Evolutionary conservation across 139 green algal genomes (phyloP).

Genomic region (Diplosphaera chodatii): DNA sequence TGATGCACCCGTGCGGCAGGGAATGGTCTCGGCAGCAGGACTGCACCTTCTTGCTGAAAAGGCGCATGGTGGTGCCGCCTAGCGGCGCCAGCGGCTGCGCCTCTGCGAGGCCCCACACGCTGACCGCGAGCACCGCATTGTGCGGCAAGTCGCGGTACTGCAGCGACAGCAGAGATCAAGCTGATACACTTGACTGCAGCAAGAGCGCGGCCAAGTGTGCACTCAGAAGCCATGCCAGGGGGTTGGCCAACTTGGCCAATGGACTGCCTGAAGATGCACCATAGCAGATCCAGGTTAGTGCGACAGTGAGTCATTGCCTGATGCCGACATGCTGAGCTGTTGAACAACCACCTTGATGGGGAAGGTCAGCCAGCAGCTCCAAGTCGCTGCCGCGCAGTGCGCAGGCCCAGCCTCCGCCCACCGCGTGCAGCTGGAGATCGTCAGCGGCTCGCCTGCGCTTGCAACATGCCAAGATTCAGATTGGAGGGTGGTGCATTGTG

Average conservation of each 20-base stretch:
- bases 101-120: conserved; percentile 50
- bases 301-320: no score
- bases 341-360: conserved; percentile 63
- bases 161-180: neutral
- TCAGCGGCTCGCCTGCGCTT: conserved; percentile 47
- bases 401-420: conserved; percentile 32
- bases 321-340: no score
- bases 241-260: no score
- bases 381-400: conserved; percentile 23
- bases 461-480: no score
- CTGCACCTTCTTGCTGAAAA: conserved; percentile 90
- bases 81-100: conserved; percentile 30
- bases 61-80: conserved; percentile 53
- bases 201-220: neutral
- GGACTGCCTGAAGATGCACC: no score
- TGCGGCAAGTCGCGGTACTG: conserved; percentile 79
- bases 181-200: neutral
- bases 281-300: no score
- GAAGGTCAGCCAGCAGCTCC: conserved; percentile 68
- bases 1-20: no score
- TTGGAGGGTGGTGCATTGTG: no score
- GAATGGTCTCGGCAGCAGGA: no score
- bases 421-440: conserved; percentile 36
- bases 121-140: conserved; percentile 61
- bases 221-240: no score